These are phyloP conservation scores for Tubosaeta sp. DNA, from an alignment of 768 basidiomycete species.

Conservation along the genomic window DNA sequence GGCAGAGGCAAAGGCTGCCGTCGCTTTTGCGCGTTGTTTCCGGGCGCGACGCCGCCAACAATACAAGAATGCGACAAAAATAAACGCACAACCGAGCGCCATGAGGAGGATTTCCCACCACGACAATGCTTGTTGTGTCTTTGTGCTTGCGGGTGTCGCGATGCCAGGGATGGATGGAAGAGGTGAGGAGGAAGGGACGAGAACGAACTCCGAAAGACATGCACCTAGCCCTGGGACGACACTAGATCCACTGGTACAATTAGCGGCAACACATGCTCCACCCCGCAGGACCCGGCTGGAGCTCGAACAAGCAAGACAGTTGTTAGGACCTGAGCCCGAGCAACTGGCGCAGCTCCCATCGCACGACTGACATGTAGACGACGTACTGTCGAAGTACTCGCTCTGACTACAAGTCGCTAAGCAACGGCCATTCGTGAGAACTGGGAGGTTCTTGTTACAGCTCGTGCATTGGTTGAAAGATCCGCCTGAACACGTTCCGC, in stretches of 20 bases:
- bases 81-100: conserved; percentile 75
- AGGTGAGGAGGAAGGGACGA: conserved; percentile 41
- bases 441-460: conserved; percentile 64
- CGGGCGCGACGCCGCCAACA: conserved; percentile 68
- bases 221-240: conserved; percentile 70
- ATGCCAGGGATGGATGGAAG: conserved; percentile 58
- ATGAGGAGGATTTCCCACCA: conserved; percentile 90
- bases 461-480: conserved; percentile 76
- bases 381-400: conserved; percentile 67
- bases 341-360: conserved; percentile 79
- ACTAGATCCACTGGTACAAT: conserved; percentile 50
- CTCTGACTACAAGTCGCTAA: conserved; percentile 69
- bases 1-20: conserved; percentile 57
- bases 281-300: conserved; percentile 54
- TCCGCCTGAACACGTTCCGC: conserved; percentile 74
- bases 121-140: conserved; percentile 39
- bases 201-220: conserved; percentile 74
- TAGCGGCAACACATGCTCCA: conserved; percentile 61
- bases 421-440: conserved; percentile 72
- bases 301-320: conserved; percentile 72
- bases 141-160: conserved; percentile 42
- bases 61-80: conserved; percentile 63
- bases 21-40: conserved; percentile 63
- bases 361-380: conserved; percentile 63
- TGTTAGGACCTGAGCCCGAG: conserved; percentile 58